Evolutionary conservation across 2,329 filamentous ascomycete genomes (phyloP).

Genomic region (Fusarium globosum): DNA sequence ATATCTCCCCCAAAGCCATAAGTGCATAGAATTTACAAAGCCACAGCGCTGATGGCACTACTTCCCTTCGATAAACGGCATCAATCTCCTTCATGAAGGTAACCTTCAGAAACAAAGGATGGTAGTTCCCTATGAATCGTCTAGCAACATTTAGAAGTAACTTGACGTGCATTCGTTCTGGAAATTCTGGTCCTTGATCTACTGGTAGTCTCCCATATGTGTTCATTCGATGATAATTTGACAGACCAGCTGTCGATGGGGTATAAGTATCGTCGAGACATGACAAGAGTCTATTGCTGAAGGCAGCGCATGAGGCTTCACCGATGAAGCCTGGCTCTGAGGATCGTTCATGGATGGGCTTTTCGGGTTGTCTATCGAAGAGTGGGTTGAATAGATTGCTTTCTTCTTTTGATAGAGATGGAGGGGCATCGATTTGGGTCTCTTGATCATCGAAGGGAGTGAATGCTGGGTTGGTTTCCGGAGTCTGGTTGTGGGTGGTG

Average conservation of each 20-base stretch:
- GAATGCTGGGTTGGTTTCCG: constrained; percentile 19
- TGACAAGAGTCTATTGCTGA: constrained; percentile 45
- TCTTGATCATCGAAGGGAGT: constrained; percentile 14
- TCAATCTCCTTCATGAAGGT: constrained; percentile 53
- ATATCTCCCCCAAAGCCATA: constrained; percentile 58
- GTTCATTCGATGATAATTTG: constrained; percentile 41
- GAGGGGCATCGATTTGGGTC: constrained; percentile 36
- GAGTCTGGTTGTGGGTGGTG: constrained; percentile 20
- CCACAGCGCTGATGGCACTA: constrained; percentile 45
- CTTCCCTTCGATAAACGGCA: constrained; percentile 49
- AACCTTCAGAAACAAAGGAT: constrained; percentile 50
- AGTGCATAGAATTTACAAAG: constrained; percentile 58
- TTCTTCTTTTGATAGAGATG: constrained; percentile 40
- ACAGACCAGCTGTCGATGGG: constrained; percentile 42
- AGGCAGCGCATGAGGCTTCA: constrained; percentile 47
- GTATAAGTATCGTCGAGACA: constrained; percentile 45
- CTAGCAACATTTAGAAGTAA: constrained; percentile 45
- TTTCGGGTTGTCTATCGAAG: constrained; percentile 41
- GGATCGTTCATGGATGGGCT: constrained; percentile 25
- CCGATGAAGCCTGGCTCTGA: constrained; percentile 46
- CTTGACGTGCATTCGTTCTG: constrained; percentile 47
- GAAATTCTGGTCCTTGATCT: constrained; percentile 30
- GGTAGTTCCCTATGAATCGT: constrained; percentile 48
- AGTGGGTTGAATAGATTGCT: constrained; percentile 46
- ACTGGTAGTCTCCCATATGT: neutral